These are phyloP conservation scores for Stephania cephalantha DNA, from an alignment of 164 flowering plant species.

Conservation along the genomic window DNA sequence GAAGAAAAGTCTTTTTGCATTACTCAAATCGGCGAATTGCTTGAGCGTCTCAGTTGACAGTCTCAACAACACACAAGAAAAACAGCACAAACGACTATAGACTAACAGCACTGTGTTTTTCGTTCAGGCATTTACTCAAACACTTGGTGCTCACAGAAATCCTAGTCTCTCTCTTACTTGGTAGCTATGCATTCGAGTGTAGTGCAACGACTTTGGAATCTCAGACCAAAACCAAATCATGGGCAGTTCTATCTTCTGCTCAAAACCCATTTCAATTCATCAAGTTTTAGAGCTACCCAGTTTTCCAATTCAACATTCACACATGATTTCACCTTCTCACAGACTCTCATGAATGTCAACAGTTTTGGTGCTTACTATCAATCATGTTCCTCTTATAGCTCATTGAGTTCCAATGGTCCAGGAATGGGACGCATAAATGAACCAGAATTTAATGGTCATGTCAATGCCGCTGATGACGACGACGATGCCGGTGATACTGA, in stretches of 20 bases:
- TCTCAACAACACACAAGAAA: too few relatives aligned
- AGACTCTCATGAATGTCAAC: background rate
- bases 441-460: background rate
- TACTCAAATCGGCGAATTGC: background rate
- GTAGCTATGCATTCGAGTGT: background rate
- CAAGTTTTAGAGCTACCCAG: conserved; percentile 6
- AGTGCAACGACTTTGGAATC: conserved; percentile 11
- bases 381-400: conserved; percentile 16
- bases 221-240: conserved; percentile 13
- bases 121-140: background rate
- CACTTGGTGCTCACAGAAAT: background rate
- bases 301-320: background rate
- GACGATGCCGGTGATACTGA: conserved; percentile 17
- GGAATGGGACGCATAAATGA: background rate
- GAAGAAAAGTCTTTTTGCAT: background rate
- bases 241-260: conserved; percentile 9
- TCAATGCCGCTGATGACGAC: background rate
- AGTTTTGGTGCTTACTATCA: background rate
- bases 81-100: background rate
- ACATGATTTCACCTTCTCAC: conserved; percentile 1
- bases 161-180: background rate
- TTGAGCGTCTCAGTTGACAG: background rate
- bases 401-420: background rate
- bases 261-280: conserved; percentile 14
- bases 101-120: background rate